Base-by-base conservation (phyloP, 225 moss, liverwort and hornwort genomes). In the Thuidium tamariscinum region DNA sequence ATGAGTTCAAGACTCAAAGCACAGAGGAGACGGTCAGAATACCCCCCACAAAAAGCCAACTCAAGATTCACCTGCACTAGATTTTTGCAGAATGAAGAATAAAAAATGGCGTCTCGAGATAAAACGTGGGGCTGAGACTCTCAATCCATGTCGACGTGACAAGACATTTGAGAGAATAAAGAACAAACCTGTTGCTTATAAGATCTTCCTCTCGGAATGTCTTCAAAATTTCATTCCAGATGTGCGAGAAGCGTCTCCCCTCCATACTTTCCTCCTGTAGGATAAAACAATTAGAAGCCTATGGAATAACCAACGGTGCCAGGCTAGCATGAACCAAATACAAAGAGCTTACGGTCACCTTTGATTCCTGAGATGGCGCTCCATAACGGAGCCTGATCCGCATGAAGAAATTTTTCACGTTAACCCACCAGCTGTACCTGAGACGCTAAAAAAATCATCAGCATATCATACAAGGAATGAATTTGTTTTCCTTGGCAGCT, bases 181-280 rank as follows among this genome's bases (percentile, higher is more conserved):
- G 84, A 86, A 66, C 55, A 73, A 70, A 95, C 96, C 95, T 95
- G 91, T 99, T 93, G 86, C 91, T 95, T 55, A 99, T 91, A 34
- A 99, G 88, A 87, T 99, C 99, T 85, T 99, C 99, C 91, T 99
- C 99, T 48, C 97, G 96, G 68, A 99, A 97, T 42, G 93, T 96
- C 66, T 84, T 88, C 75, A 99, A 87, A 74, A 99, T 96, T 86
- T 97, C 93, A 81, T 97, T 99, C 99, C 99, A 99, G 27, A 97
- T 86, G 55, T 94, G 93, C 78, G 95, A 92, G 89, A 99, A 99
- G 78, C 92, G 95, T 86, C 90, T 94, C 27, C 82, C 81, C 87
- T 99, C 97, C 85, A 95, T 85, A 39, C 80, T 87, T 87, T 95
- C 96, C 86, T 88, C 91, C 96, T 98, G 92, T 60, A 78, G 62